phyloP scores from a whole-genome alignment of 257 asterid species.

The Salvia rosmarinus region DNA sequence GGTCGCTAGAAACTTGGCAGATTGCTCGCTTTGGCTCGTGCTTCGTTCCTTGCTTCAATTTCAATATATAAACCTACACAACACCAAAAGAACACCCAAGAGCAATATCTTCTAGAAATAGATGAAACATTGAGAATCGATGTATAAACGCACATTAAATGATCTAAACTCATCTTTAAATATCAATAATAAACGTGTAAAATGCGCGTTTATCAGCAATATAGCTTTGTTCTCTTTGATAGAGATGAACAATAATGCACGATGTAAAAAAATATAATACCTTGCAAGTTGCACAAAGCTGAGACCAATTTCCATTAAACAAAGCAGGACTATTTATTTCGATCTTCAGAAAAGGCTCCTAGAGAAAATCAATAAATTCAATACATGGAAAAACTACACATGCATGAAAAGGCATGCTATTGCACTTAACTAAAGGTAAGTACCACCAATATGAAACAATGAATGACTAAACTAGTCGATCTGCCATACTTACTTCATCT shows the following conservation, averaged over 20 bases:
- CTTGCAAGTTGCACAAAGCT: slow-evolving; percentile 99
- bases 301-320: slow-evolving; percentile 96
- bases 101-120: too few relatives aligned
- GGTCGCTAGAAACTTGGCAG: too few relatives aligned
- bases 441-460: slow-evolving; percentile 8
- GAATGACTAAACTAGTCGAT: slow-evolving; percentile 20
- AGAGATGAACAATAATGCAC: slow-evolving; percentile 1
- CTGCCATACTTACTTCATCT: slow-evolving; percentile 78
- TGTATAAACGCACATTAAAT: too few relatives aligned
- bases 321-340: slow-evolving; percentile 88
- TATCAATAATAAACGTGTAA: too few relatives aligned
- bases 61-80: too few relatives aligned
- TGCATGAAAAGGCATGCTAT: slow-evolving; percentile 20
- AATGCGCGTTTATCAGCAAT: background rate
- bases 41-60: too few relatives aligned
- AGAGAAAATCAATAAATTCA: slow-evolving; percentile 27
- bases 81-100: too few relatives aligned
- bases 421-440: slow-evolving; percentile 29
- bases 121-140: too few relatives aligned
- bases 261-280: slow-evolving; percentile 45
- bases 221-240: slow-evolving; percentile 16
- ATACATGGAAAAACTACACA: slow-evolving; percentile 8
- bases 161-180: too few relatives aligned
- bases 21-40: too few relatives aligned
- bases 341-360: slow-evolving; percentile 91